Base-by-base conservation (phyloP, 2,329 filamentous ascomycete genomes). In the Orbilia javanica region DNA sequence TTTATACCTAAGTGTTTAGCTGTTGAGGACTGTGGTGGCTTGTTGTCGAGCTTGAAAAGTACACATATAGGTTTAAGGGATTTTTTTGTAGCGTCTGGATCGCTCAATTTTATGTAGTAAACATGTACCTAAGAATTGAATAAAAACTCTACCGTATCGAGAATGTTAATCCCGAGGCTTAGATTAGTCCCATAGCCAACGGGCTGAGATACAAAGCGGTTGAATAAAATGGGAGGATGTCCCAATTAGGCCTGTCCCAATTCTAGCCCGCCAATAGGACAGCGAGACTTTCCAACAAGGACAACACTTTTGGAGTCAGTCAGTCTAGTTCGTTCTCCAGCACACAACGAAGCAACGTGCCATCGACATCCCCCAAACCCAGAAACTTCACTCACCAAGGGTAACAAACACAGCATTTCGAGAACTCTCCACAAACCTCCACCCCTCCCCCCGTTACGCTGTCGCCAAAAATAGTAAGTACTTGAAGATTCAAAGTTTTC, bases 1-100 rank as follows among this genome's bases (percentile, higher is more conserved):
- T 94, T 42, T 94, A 94, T 84, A 94, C 92, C 31, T 88, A 81
- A 84, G 20, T 25, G 2, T 8, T 25, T 25, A 0, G 55, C n/a
- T 18, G 10, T 42, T 60, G 27, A 10, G 31, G 34, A 46, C 20
- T 42, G 36, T 36, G 46, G 48, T 70, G 27, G 22, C 15, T 39
- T 48, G 5, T 36, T 25, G 34, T 39, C 34, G 18, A 60, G 31
- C 55, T 31, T 60, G 34, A 60, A 60, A 60, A 42, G 55, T 42
- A 42, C 34, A 60, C 55, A 42, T 42, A 34, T 42, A 25, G 31
- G 4, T n/a, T n/a, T 31, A 36, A 13, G n/a, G n/a, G 18, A 25
- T 15, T 60, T 27, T 36, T 57, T 42, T 42, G 55, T 42, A 60
- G 34, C 55, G 55, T 42, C 20, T 42, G 1, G 2, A 42, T 60